phyloP scores from a whole-genome alignment of 78 protist genomes.

The Dictyostelium discoideum region DNA sequence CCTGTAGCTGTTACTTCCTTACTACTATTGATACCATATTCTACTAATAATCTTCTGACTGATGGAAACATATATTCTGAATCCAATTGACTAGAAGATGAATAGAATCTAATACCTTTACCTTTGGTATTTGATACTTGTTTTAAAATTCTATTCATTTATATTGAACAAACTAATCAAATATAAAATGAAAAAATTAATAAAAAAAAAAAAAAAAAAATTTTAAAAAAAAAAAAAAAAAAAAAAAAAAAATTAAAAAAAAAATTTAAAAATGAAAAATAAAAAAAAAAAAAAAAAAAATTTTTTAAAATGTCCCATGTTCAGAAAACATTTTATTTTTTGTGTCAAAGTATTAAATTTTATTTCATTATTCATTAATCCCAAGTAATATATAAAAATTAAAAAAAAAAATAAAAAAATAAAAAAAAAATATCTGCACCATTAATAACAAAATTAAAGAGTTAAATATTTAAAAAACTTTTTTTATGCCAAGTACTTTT shows the following conservation, averaged over 20 bases:
- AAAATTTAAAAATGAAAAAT: no score
- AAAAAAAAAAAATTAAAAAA: not conserved
- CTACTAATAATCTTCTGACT: conserved; percentile 34
- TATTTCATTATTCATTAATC: no score
- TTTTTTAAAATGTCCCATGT: not conserved
- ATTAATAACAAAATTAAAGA: no score
- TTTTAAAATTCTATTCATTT: conserved; percentile 1
- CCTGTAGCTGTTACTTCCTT: conserved; percentile 43
- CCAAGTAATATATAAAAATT: no score
- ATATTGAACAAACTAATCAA: not conserved
- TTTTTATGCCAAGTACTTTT: no score
- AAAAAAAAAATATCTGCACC: no score
- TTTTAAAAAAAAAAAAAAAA: not conserved
- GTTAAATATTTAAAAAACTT: no score
- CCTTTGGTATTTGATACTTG: not conserved
- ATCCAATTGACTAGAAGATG: not conserved
- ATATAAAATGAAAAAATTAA: not conserved
- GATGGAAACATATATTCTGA: conserved; percentile 58
- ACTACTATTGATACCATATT: conserved; percentile 3
- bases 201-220: not conserved
- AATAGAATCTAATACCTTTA: conserved; percentile 1
- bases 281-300: no score
- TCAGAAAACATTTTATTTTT: not conserved
- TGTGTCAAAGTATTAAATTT: no score
- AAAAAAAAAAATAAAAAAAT: no score